Conservation (phyloP, 2,329 filamentous ascomycete genomes). For the Colletotrichum theobromicola region DNA sequence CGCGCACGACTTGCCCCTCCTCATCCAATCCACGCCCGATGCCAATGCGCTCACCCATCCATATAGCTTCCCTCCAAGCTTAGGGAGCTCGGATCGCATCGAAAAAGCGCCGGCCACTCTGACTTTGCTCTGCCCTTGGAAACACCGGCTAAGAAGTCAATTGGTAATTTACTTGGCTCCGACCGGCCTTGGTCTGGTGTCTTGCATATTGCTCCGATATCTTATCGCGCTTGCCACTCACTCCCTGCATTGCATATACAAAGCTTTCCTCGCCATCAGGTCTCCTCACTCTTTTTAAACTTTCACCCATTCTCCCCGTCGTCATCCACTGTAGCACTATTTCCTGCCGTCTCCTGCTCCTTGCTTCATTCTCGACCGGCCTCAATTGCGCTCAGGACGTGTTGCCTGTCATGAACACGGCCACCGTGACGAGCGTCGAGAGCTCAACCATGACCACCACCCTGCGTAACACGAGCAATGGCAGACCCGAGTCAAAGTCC, state of each 20-base stretch:
- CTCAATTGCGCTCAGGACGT: constrained; percentile 3
- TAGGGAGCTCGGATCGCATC: constrained; percentile 2
- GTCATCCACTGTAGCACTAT: background rate
- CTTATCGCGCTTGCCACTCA: constrained; percentile 22
- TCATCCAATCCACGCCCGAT: background rate
- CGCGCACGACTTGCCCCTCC: constrained; percentile 6
- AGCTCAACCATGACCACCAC: constrained; percentile 9
- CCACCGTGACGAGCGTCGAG: constrained; percentile 37
- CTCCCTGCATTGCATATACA: constrained; percentile 21
- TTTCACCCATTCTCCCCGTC: background rate
- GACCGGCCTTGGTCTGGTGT: background rate
- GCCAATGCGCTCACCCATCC: constrained; percentile 10
- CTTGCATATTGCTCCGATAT: constrained; percentile 13
- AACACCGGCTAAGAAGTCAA: constrained; percentile 11
- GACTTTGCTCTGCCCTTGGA: constrained; percentile 6
- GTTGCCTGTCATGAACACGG: constrained; percentile 41
- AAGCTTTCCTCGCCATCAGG: background rate
- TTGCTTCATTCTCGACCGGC: background rate
- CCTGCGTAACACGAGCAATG: constrained; percentile 19
- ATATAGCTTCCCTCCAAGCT: constrained; percentile 10
- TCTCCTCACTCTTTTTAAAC: constrained; percentile 8
- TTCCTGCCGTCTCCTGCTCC: background rate
- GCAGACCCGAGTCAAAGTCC: constrained; percentile 21
- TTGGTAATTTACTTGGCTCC: background rate
- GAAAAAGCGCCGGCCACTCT: background rate